A percentile compares a stretch with the other conserved stretches of the same genome.
phyloP scores from a whole-genome alignment of 2,329 filamentous ascomycete species.

The Fusarium udum region DNA sequence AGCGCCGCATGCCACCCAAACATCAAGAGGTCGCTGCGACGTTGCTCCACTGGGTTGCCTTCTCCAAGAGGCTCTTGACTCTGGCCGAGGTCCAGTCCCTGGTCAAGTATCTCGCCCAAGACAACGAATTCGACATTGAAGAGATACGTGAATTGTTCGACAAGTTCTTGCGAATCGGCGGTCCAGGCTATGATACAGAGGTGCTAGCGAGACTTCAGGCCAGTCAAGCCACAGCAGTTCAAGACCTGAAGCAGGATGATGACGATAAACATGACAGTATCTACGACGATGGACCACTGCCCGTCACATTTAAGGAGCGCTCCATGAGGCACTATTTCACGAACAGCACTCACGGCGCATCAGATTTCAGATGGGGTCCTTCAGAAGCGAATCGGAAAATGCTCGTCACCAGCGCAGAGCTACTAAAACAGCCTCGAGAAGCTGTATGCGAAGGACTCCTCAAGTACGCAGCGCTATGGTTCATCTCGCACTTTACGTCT shows the following conservation, averaged over 20 bases:
- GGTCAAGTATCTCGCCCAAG: constrained; percentile 22
- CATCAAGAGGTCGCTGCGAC: constrained; percentile 31
- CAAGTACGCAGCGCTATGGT: neutral
- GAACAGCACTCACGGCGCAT: constrained; percentile 4
- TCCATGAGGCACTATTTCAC: constrained; percentile 45
- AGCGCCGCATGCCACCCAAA: constrained; percentile 31
- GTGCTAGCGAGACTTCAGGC: constrained; percentile 1
- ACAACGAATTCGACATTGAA: constrained; percentile 39
- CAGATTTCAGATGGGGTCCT: neutral
- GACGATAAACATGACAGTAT: constrained; percentile 18
- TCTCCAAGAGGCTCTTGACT: constrained; percentile 33
- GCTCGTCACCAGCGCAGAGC: constrained; percentile 26
- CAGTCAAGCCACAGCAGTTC: constrained; percentile 1
- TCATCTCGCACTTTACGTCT: constrained; percentile 17
- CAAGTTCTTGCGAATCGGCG: constrained; percentile 41
- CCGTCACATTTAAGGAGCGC: constrained; percentile 44
- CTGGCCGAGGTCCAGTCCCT: constrained; percentile 39
- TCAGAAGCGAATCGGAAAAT: constrained; percentile 43
- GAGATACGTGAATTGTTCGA: constrained; percentile 40
- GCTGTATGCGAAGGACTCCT: neutral
- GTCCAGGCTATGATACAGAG: constrained; percentile 40
- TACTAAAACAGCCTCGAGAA: constrained; percentile 4
- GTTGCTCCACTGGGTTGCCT: constrained; percentile 45
- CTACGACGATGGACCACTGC: constrained; percentile 42
- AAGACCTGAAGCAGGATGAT: constrained; percentile 33